phyloP scores from a whole-genome alignment of 2,329 filamentous ascomycete genomes.

The Pseudogymnoascus sp. region DNA sequence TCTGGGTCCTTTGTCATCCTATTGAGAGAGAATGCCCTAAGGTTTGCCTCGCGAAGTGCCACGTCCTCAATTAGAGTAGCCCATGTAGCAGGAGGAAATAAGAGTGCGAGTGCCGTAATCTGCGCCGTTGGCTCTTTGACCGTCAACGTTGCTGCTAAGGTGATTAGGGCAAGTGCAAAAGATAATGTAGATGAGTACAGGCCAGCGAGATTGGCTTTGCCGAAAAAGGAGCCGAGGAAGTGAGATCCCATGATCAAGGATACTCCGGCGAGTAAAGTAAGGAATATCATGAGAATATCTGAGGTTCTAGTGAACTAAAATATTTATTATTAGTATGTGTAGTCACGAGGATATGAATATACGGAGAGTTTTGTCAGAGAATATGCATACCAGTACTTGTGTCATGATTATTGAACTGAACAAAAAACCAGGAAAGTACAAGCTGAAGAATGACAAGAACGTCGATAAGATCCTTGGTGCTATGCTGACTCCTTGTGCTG shows the following conservation, averaged over 20 bases:
- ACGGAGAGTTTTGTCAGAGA: neutral
- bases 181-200: conserved; percentile 55
- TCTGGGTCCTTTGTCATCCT: conserved; percentile 33
- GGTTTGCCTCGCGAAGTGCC: conserved; percentile 19
- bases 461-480: conserved; percentile 24
- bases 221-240: conserved; percentile 56
- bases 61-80: conserved; percentile 24
- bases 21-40: neutral
- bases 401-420: conserved; percentile 24
- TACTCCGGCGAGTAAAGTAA: conserved; percentile 21
- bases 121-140: conserved; percentile 11
- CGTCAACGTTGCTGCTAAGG: conserved; percentile 41
- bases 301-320: conserved; percentile 21
- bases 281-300: conserved; percentile 23
- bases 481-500: conserved; percentile 24
- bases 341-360: neutral
- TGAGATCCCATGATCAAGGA: conserved; percentile 21
- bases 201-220: conserved; percentile 57
- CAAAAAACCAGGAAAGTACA: conserved; percentile 26
- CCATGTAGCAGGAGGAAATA: conserved; percentile 24
- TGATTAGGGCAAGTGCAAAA: conserved; percentile 54
- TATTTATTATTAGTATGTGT: neutral
- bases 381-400: conserved; percentile 17
- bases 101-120: conserved; percentile 18
- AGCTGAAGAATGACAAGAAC: conserved; percentile 21